Evolutionary conservation across 352 stramenopile species (phyloP).

Genomic region (Pythium apleroticum): DNA sequence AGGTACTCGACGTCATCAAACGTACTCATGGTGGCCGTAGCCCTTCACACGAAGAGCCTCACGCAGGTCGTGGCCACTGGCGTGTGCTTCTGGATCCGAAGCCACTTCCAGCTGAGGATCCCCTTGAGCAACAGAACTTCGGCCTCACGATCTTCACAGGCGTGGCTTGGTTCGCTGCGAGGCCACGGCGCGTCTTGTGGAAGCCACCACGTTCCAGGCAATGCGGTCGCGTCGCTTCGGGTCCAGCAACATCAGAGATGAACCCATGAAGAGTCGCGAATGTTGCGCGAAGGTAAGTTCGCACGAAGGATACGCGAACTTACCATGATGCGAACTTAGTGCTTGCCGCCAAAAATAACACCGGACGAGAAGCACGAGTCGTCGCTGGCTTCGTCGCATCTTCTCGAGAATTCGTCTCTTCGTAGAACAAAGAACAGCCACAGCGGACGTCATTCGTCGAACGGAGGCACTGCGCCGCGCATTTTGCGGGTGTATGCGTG

Average conservation of each 20-base stretch:
- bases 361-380: neutral
- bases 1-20: conserved; percentile 86
- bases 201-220: neutral
- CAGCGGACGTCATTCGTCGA: neutral
- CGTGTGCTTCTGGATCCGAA: neutral
- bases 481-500: neutral
- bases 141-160: neutral
- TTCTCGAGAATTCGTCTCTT: conserved; percentile 9
- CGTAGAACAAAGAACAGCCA: neutral
- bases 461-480: neutral
- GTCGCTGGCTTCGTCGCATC: conserved; percentile 7
- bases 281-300: conserved; percentile 18
- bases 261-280: conserved; percentile 29
- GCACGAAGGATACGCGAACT: conserved; percentile 18
- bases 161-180: neutral
- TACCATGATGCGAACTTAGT: conserved; percentile 3
- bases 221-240: conserved; percentile 16
- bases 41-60: neutral
- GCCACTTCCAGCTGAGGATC: neutral
- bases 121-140: too few species aligned
- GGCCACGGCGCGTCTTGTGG: neutral
- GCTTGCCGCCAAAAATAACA: conserved; percentile 11
- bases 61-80: neutral
- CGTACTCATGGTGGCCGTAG: conserved; percentile 53
- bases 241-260: neutral